These are phyloP conservation scores for Pseudocercospora vitis DNA, from an alignment of 2,329 filamentous ascomycete species.

Conservation along the genomic window DNA sequence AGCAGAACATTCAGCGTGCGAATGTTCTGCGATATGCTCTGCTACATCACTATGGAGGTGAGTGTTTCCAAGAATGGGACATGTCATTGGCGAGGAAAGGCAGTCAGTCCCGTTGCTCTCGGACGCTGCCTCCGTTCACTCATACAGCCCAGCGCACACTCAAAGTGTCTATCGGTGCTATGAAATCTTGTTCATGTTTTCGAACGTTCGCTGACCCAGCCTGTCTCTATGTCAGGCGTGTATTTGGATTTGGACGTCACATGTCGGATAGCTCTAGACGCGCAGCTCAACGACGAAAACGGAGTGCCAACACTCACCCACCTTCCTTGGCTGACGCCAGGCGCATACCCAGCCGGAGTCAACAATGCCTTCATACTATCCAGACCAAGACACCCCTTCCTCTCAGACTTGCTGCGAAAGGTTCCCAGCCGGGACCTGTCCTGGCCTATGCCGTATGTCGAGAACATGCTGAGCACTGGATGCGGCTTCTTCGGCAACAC, in stretches of 20 bases:
- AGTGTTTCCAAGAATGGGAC: too few relatives aligned
- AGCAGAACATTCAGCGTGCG: conserved; percentile 33
- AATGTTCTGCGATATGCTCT: conserved; percentile 35
- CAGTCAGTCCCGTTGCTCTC: too few relatives aligned
- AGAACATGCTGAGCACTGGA: conserved; percentile 36
- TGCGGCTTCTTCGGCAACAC: conserved; percentile 35
- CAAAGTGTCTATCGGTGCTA: too few relatives aligned
- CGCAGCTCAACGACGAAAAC: conserved; percentile 9
- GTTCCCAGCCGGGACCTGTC: conserved; percentile 26
- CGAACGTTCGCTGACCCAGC: too few relatives aligned
- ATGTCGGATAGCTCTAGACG: conserved; percentile 28
- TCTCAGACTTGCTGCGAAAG: conserved; percentile 23
- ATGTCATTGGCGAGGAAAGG: too few relatives aligned
- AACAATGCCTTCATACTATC: conserved; percentile 37
- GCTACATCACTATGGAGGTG: conserved; percentile 32
- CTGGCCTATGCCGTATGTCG: conserved; percentile 34
- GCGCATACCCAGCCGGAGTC: conserved; percentile 34
- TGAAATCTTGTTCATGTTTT: too few relatives aligned
- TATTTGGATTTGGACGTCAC: conserved; percentile 35
- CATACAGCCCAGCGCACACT: too few relatives aligned
- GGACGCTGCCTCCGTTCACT: too few relatives aligned
- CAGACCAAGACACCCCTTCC: conserved; percentile 29
- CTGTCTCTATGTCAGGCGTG: too few relatives aligned
- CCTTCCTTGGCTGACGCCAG: conserved; percentile 30
- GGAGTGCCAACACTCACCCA: conserved; percentile 20